Base-by-base conservation (phyloP, 1,284 basidiomycete genomes). In the Cutaneotrichosporon cavernicola region DNA sequence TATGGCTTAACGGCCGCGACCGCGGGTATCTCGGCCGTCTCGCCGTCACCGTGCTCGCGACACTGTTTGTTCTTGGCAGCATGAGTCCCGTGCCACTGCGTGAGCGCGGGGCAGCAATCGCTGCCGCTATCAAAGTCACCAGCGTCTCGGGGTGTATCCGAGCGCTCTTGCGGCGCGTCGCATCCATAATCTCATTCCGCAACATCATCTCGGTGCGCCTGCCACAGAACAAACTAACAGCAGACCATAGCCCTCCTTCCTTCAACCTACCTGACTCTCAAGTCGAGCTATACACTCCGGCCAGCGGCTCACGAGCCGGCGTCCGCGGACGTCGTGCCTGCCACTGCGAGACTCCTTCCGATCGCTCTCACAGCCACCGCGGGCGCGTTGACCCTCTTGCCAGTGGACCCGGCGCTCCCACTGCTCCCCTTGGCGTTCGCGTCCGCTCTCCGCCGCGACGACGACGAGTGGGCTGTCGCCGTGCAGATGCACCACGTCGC, bases 381-480 rank as follows among this genome's bases (percentile, higher is more conserved):
- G 5, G 50, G 61, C 21, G 58, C 62, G 18, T 40, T 64, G n/a
- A 32, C 61, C 34, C 32, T 60, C 11, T 55, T 18, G 21, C 60
- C 57, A 0, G 47, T 38, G 4, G 64, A 65, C 62, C 58, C 64
- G 4, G 64, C 61, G 16, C 59, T 68, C 5, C 66, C 66, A 0
- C 62, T 68, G 9, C 60, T 68, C 8, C 66, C 66, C 1, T 57
- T 68, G 5, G 60, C 64, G 14, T 58, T 68, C n/a, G 56, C 52
- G 21, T 57, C 46, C 8, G 56, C 62, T 4, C 66, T 68, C 21
- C 64, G 66, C 40, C 64, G 62, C 56, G 66, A 68, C 62, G 66
- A 68, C 64, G 66, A 68, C 60, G 66, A 68, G 62, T 68, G 66
- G 66, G 66, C 66, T 2, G 62, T 68, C 16, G 64, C 66, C 6